phyloP scores from a whole-genome alignment of 208 protist species.

The Angomonas ambiguus region DNA sequence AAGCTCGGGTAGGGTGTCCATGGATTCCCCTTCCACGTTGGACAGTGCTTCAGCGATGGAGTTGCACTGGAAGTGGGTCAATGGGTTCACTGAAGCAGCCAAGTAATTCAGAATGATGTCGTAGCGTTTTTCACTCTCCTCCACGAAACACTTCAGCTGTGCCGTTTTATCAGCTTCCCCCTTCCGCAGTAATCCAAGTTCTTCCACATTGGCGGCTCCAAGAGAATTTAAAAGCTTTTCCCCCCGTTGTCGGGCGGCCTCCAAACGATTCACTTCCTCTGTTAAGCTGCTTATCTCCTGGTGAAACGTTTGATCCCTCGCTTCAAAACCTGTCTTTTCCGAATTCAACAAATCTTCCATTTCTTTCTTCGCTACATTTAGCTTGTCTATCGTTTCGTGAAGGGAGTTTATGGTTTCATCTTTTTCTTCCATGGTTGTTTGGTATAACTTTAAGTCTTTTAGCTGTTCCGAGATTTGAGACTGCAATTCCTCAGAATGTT shows the following conservation, averaged over 20 bases:
- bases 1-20: neutral
- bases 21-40: neutral
- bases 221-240: neutral
- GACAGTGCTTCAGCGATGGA: neutral
- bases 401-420: neutral
- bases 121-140: neutral
- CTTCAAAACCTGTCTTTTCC: neutral
- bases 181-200: neutral
- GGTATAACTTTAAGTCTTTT: neutral
- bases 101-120: neutral
- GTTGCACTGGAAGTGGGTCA: neutral
- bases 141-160: neutral
- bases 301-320: neutral
- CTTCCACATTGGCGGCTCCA: neutral
- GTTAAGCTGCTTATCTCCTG: neutral
- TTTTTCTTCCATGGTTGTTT: neutral
- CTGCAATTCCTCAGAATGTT: neutral
- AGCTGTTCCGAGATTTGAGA: neutral
- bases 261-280: neutral
- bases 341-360: neutral
- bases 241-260: neutral
- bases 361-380: neutral
- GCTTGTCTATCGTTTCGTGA: neutral
- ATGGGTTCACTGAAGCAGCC: neutral
- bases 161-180: neutral